Conservation (phyloP, 169 alveolate genomes). For the Cryptosporidium ryanae region DNA sequence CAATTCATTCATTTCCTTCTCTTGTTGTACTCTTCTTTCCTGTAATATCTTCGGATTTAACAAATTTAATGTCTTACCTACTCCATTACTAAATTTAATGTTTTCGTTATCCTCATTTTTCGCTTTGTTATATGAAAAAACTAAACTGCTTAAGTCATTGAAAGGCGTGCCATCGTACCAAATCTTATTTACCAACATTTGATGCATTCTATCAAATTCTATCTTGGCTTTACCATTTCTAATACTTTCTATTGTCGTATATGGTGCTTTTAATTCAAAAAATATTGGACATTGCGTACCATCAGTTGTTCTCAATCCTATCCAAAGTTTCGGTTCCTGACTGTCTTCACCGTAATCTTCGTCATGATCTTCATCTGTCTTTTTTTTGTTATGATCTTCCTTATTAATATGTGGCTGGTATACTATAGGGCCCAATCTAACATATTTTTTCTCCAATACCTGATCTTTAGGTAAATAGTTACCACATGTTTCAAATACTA, state of each 20-base stretch:
- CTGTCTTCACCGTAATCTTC: constrained; percentile 2
- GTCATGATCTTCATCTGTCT: constrained; percentile 7
- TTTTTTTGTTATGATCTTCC: background rate
- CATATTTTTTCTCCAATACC: constrained; percentile 50
- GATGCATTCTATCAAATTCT: constrained; percentile 66
- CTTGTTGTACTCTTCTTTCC: constrained; percentile 44
- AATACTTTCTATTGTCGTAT: constrained; percentile 49
- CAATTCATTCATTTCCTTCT: constrained; percentile 32
- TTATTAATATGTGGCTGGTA: constrained; percentile 21
- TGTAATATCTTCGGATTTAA: constrained; percentile 30
- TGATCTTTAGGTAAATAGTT: constrained; percentile 51
- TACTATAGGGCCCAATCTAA: constrained; percentile 59
- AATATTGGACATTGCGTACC: constrained; percentile 57
- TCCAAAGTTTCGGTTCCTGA: constrained; percentile 75
- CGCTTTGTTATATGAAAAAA: constrained; percentile 69
- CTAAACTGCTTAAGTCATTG: constrained; percentile 66
- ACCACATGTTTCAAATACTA: constrained; percentile 62
- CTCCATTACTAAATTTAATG: background rate
- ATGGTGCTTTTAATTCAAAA: constrained; percentile 55
- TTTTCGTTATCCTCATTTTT: background rate
- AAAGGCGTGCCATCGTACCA: constrained; percentile 76
- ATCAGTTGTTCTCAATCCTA: constrained; percentile 72
- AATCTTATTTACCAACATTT: constrained; percentile 72
- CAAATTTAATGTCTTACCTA: background rate
- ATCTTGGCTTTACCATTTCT: constrained; percentile 60